Evolutionary conservation across 2,329 filamentous ascomycete species (phyloP).

Genomic region (Cladosporium sp.): DNA sequence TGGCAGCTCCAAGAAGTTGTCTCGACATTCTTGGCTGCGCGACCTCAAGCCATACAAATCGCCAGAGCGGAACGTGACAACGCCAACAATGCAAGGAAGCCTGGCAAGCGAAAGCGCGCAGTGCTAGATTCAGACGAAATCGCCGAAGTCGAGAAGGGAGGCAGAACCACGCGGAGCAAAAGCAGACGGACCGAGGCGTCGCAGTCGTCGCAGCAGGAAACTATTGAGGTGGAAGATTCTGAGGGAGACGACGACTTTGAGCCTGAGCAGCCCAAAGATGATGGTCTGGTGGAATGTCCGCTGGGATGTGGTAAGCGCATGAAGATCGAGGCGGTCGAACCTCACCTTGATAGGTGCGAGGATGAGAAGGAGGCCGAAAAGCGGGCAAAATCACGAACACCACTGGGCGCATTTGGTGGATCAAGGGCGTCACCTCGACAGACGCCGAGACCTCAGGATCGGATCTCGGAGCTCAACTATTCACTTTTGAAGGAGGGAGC

Average conservation of each 20-base stretch:
- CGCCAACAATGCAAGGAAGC: slow-evolving; percentile 14
- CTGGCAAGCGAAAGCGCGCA: slow-evolving; percentile 49
- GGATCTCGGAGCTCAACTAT: slow-evolving; percentile 78
- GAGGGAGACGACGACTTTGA: slow-evolving; percentile 31
- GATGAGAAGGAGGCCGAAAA: slow-evolving; percentile 29
- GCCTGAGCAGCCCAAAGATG: slow-evolving; percentile 43
- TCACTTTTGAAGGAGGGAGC: slow-evolving; percentile 73
- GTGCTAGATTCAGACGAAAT: slow-evolving; percentile 29
- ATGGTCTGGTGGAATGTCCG: slow-evolving; percentile 77
- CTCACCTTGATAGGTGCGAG: slow-evolving; percentile 69
- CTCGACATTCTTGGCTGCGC: slow-evolving; percentile 63
- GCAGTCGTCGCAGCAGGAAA: slow-evolving; percentile 23
- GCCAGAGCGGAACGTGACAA: slow-evolving; percentile 41
- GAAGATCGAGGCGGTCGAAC: slow-evolving; percentile 70
- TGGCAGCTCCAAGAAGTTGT: slow-evolving; percentile 80
- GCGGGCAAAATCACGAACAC: slow-evolving; percentile 19
- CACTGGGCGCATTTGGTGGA: slow-evolving; percentile 10
- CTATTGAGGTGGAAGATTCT: slow-evolving; percentile 32
- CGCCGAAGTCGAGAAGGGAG: slow-evolving; percentile 15
- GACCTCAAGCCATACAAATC: slow-evolving; percentile 57
- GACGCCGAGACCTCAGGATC: slow-evolving; percentile 45
- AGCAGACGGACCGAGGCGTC: slow-evolving; percentile 29
- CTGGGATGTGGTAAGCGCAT: slow-evolving; percentile 69
- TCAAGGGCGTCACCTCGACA: slow-evolving; percentile 17
- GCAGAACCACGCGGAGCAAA: slow-evolving; percentile 34